Evolutionary conservation across 2,329 filamentous ascomycete species (phyloP).

Genomic region (Scleromitrula shiraiana): DNA sequence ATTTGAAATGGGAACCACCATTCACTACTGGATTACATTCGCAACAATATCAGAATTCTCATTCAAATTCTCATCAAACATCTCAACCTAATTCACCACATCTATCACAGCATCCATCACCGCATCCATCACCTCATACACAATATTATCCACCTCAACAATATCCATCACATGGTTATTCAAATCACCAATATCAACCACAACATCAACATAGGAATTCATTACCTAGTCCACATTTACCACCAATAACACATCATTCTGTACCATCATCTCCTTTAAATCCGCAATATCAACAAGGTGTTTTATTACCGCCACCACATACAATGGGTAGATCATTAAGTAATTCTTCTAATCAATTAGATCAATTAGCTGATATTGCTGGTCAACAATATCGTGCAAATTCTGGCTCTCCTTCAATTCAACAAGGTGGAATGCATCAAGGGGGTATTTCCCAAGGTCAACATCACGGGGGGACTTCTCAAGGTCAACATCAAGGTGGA

Average conservation of each 20-base stretch:
- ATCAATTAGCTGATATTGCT: constrained; percentile 27
- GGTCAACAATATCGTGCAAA: constrained; percentile 27
- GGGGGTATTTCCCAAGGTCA: too few species aligned
- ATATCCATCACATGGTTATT: constrained; percentile 9
- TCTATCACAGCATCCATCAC: constrained; percentile 4
- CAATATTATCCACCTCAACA: constrained; percentile 9
- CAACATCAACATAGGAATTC: constrained; percentile 16
- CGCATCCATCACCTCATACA: constrained; percentile 9
- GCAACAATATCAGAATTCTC: constrained; percentile 3
- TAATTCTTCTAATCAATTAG: constrained; percentile 23
- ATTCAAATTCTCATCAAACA: too few species aligned
- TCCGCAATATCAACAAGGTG: constrained; percentile 15
- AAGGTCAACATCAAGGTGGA: too few species aligned
- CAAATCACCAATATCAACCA: constrained; percentile 14
- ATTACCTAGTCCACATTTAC: constrained; percentile 23
- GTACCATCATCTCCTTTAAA: constrained; percentile 28
- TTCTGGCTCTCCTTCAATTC: constrained; percentile 22
- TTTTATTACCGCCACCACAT: constrained; percentile 24
- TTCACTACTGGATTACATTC: constrained; percentile 15
- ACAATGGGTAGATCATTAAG: constrained; percentile 13
- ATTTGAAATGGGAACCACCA: constrained; percentile 25
- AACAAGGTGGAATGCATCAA: too few species aligned
- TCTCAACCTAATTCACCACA: constrained; percentile 11
- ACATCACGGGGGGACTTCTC: too few species aligned
- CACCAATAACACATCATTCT: constrained; percentile 23